Conservation (phyloP, 2,329 filamentous ascomycete species). For the Westerdykella aurantiaca region DNA sequence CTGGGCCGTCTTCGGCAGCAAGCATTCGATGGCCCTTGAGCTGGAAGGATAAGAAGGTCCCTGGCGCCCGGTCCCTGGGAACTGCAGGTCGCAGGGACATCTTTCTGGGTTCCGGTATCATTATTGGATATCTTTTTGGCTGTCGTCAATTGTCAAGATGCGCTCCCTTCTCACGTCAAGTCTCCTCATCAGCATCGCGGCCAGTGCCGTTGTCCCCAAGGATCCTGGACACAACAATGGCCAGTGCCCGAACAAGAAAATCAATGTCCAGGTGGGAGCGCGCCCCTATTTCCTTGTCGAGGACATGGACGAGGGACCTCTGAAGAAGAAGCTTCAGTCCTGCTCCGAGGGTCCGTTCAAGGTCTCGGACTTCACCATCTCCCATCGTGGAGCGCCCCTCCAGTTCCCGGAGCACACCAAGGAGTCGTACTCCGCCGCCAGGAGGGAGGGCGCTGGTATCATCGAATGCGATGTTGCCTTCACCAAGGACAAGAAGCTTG, state of each 20-base stretch:
- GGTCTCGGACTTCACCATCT: slow-evolving; percentile 30
- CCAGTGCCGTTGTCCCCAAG: slow-evolving; percentile 22
- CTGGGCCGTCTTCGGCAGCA: not conserved
- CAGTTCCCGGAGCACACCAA: slow-evolving; percentile 35
- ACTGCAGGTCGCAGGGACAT: not conserved
- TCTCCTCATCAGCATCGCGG: slow-evolving; percentile 23
- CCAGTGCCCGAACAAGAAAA: slow-evolving; percentile 9
- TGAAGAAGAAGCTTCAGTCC: slow-evolving; percentile 34
- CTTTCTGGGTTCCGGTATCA: not conserved
- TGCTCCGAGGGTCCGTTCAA: slow-evolving; percentile 35
- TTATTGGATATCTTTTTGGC: not conserved
- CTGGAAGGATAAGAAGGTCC: not conserved
- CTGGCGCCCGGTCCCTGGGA: not conserved
- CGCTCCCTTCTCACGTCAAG: slow-evolving; percentile 22
- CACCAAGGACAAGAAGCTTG: slow-evolving; percentile 35
- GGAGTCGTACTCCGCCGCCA: slow-evolving; percentile 27
- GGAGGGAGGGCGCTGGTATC: slow-evolving; percentile 32
- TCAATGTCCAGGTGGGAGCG: slow-evolving; percentile 33
- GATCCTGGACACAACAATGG: slow-evolving; percentile 9
- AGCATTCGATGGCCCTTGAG: not conserved
- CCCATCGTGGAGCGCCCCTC: slow-evolving; percentile 34
- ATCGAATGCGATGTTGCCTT: slow-evolving; percentile 38
- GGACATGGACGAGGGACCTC: slow-evolving; percentile 33
- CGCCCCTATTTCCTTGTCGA: slow-evolving; percentile 35
- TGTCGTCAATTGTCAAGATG: slow-evolving; percentile 14